These are phyloP conservation scores for Leccinellum albellum DNA, from an alignment of 768 basidiomycete species.

Conservation along the genomic window DNA sequence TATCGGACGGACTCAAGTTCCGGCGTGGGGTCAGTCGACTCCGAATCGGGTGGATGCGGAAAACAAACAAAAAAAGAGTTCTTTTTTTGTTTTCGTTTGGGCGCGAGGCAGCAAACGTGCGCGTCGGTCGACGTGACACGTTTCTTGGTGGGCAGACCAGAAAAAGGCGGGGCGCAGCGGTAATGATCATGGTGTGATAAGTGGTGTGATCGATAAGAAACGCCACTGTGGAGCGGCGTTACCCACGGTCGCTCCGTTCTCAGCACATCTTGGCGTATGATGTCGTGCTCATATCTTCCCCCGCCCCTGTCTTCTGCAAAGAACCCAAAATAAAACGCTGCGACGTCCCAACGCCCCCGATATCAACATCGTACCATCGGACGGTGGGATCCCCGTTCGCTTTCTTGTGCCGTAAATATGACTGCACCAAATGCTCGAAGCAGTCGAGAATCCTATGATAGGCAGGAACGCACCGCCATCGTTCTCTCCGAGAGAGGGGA, in stretches of 20 bases:
- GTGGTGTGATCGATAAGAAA: not conserved
- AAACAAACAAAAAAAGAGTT: not conserved
- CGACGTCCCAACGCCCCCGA: not conserved
- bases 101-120: not conserved
- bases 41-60: not conserved
- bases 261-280: not conserved
- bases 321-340: not conserved
- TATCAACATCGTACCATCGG: not conserved
- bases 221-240: not conserved
- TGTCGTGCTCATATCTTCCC: not conserved
- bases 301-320: not conserved
- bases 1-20: conserved; percentile 10
- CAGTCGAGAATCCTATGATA: not conserved
- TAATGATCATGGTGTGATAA: not conserved
- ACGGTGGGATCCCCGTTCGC: not conserved
- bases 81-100: not conserved
- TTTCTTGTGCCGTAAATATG: not conserved
- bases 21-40: not conserved
- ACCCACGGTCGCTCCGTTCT: not conserved
- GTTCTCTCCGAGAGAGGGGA: not conserved
- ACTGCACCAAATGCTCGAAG: not conserved
- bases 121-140: conserved; percentile 19
- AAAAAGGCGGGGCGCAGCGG: conserved; percentile 2
- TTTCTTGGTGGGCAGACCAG: conserved; percentile 5
- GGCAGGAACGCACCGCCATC: not conserved